Evolutionary conservation across 2,329 filamentous ascomycete species (phyloP).

Genomic region (Hymenoscyphus linearis): DNA sequence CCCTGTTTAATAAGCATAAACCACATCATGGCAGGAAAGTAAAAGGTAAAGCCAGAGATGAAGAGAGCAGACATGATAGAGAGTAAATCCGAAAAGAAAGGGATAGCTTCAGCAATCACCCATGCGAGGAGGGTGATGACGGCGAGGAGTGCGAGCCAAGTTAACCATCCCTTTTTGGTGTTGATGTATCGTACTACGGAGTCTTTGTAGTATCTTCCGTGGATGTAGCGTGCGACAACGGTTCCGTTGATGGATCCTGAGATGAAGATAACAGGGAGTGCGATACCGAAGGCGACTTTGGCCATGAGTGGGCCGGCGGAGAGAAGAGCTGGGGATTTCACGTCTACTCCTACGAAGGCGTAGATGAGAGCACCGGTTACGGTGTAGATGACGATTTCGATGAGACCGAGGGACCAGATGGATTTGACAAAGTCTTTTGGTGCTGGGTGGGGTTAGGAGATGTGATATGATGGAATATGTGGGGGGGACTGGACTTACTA

Average conservation of each 20-base stretch:
- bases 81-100: conserved; percentile 62
- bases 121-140: conserved; percentile 56
- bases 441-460: neutral
- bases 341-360: conserved; percentile 49
- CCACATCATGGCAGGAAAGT: conserved; percentile 28
- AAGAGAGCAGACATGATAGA: conserved; percentile 45
- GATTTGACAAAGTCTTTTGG: conserved; percentile 33
- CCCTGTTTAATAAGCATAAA: conserved; percentile 26
- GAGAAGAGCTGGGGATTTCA: conserved; percentile 54
- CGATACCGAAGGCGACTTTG: conserved; percentile 56
- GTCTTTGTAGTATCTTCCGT: conserved; percentile 25
- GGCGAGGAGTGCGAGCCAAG: conserved; percentile 54
- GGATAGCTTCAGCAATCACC: conserved; percentile 64
- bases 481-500: conserved; percentile 17
- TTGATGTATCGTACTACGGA: conserved; percentile 21
- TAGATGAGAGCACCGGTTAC: conserved; percentile 55
- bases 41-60: conserved; percentile 28
- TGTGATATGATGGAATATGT: neutral
- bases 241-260: conserved; percentile 57
- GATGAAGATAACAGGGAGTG: conserved; percentile 56
- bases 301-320: conserved; percentile 45
- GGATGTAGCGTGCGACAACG: conserved; percentile 38
- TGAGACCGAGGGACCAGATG: conserved; percentile 45
- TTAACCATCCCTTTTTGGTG: conserved; percentile 24
- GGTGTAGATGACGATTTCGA: conserved; percentile 52